These are phyloP conservation scores for Otatea glauca DNA, from an alignment of 176 grass and related monocot species.

Conservation along the genomic window DNA sequence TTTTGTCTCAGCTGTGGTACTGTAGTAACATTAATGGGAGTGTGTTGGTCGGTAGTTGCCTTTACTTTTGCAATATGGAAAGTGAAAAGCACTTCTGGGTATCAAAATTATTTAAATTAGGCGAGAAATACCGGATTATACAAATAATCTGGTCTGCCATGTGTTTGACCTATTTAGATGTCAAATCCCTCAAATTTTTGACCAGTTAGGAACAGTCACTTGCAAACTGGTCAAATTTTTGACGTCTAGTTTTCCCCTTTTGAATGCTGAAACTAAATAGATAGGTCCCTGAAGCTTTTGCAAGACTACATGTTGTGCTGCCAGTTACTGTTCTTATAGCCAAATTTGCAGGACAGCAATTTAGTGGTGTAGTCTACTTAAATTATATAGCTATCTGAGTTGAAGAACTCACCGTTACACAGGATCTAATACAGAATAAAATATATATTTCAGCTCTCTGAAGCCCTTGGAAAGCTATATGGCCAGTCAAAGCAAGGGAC, in stretches of 20 bases:
- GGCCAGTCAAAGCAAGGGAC: slow-evolving; percentile 81
- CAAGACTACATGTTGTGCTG: not conserved
- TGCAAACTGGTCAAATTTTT: not conserved
- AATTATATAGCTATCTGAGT: not conserved
- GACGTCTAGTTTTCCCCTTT: not conserved
- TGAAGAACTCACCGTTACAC: not conserved
- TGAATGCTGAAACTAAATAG: slow-evolving; percentile 10
- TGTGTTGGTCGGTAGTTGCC: not conserved
- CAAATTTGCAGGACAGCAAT: not conserved
- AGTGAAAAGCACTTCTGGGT: not conserved
- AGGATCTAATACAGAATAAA: slow-evolving; percentile 14
- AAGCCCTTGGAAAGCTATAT: slow-evolving; percentile 96
- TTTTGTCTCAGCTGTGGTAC: not conserved
- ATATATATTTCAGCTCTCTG: slow-evolving; percentile 77
- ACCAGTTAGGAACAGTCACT: not conserved
- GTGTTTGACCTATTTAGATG: not conserved
- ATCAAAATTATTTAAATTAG: not conserved
- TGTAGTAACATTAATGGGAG: not conserved
- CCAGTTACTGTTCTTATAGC: not conserved
- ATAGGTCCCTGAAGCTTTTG: not conserved
- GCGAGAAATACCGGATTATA: not conserved
- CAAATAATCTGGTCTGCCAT: not conserved
- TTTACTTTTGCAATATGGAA: not conserved
- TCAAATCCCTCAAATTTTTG: not conserved
- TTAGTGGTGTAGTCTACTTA: not conserved